Base-by-base conservation (phyloP, 495 filamentous ascomycete species). In the Mytilinidion resinicola region DNA sequence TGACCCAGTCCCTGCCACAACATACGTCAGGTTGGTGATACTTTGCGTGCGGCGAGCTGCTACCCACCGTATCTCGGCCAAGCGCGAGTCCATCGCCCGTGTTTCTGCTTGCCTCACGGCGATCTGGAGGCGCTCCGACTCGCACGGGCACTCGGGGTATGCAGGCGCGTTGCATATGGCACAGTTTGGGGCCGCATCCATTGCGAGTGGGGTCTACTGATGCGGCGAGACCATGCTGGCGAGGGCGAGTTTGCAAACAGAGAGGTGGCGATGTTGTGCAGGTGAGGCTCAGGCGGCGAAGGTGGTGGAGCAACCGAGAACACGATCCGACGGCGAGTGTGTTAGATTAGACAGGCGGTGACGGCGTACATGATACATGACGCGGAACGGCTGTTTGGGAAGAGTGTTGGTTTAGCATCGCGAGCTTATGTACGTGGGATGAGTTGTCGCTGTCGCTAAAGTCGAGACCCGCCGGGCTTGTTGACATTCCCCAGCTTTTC, bases 131-230 rank as follows among this genome's bases (percentile, higher is more conserved):
- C 82, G 81, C 59, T 85, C 84, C 42, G 80, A 78, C 74, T 88
- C 85, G 72, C 84, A 87, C 57, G 84, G 84, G 72, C 85, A 87
- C 57, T 68, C 63, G 17, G 60, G 61, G 62, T 79, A 76, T 61
- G 77, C 72, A 37, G 85, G 82, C 64, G 78, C 77, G 70, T 80
- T 78, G 70, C 85, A 88, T 55, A 88, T 85, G 44, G 84, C 84
- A 72, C 85, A 88, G 73, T 86, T 84, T 39, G 85, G 85, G 53
- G 60, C 46, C 20, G 60, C 49, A 52, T 67, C 64, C 64, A 67
- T 67, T 9, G 52, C 56, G n/a, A 42, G 34, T 47, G 36, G 10
- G 39, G 17, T 21, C 59, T 52, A 62, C 37, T 59, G 20, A n/a
- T 10, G 14, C 21, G 10, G 44, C 12, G 44, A 48, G 15, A 20